Evolutionary conservation across 2,329 filamentous ascomycete species (phyloP), one percentile per base, ranked within the genome.

Genomic region (Pseudocercospora fijiensis): DNA sequence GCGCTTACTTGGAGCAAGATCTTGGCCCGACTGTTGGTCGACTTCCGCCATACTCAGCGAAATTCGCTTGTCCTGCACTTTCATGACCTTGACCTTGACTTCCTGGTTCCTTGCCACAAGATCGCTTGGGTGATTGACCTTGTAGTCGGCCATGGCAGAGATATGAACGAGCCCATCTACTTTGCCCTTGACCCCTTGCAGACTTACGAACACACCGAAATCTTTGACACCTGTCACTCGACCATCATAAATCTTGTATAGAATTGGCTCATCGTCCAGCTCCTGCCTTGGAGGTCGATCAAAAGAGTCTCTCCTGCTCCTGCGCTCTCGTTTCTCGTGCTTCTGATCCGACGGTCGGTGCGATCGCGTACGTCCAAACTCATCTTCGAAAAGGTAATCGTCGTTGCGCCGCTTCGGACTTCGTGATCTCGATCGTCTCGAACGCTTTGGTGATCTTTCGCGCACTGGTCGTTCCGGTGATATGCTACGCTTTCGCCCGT

Each of bases 11-110:
- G 93, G 92, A 28, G 89, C 86, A 43, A 96, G 80, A 73, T 99
- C 95, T 73, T 87, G 85, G 5, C 95, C 95, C 2, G 90, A 93
- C 28, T 86, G 84, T 76, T 99, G 95, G 71, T 99, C 94, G 16
- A 97, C 93, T 66, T 97, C 94, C 74, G 96, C 96, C 93, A 99
- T 97, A 0, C 93, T 96, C 5, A 99, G 80, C 0, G 92, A 93
- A 71, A 98, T 88, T 27, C 91, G 85, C 59, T 83, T 86, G 3
- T 90, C 89, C 73, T 98, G 90, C 59, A 96, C 88, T 74, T 90
- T 96, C 72, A 90, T 83, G 24, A 99, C 89, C 76, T 99, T 99
- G 71, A 98, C 91, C 76, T 95, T 96, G 60, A 99, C 92, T 1
- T 86, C 80, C 75, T 98, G 93, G 5, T 90, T 91, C 65, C 86